These are phyloP conservation scores for Lactarius psammicola DNA, from an alignment of 768 basidiomycete species.

Conservation along the genomic window DNA sequence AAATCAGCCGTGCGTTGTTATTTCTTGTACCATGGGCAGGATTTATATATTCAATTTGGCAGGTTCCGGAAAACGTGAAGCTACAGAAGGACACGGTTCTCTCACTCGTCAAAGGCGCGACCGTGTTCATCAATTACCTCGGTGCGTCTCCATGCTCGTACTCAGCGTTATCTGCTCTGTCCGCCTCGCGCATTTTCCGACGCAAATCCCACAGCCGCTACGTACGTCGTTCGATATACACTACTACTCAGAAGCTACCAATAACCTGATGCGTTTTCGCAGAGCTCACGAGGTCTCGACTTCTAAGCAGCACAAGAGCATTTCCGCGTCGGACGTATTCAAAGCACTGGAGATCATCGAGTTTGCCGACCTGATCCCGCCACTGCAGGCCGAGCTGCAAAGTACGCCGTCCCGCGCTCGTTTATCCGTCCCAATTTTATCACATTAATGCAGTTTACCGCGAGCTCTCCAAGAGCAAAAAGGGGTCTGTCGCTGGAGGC, in stretches of 20 bases:
- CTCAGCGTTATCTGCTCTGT: neutral
- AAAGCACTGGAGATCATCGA: conserved; percentile 80
- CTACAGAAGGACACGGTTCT: conserved; percentile 87
- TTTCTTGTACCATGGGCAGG: neutral
- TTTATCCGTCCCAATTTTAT: neutral
- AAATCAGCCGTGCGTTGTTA: conserved; percentile 66
- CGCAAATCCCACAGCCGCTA: conserved; percentile 13
- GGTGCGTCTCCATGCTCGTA: conserved; percentile 48
- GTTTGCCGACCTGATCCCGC: conserved; percentile 66
- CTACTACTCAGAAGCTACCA: neutral
- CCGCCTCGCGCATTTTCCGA: neutral
- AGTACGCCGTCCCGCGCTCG: conserved; percentile 40
- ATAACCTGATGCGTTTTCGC: neutral
- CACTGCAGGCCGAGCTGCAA: conserved; percentile 61
- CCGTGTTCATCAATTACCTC: conserved; percentile 93
- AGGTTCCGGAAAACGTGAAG: conserved; percentile 86
- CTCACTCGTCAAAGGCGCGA: conserved; percentile 83
- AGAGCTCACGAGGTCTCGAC: conserved; percentile 88
- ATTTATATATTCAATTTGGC: neutral
- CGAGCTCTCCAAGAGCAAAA: conserved; percentile 60
- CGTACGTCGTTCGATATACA: conserved; percentile 38
- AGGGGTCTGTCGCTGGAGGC: conserved; percentile 37
- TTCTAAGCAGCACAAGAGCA: conserved; percentile 83
- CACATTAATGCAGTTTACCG: conserved; percentile 54
- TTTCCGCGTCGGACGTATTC: conserved; percentile 86